A percentile compares a stretch with the other conserved stretches of the same genome.
phyloP scores from a whole-genome alignment of 2,329 filamentous ascomycete genomes.

The Fusarium verrucosum region DNA sequence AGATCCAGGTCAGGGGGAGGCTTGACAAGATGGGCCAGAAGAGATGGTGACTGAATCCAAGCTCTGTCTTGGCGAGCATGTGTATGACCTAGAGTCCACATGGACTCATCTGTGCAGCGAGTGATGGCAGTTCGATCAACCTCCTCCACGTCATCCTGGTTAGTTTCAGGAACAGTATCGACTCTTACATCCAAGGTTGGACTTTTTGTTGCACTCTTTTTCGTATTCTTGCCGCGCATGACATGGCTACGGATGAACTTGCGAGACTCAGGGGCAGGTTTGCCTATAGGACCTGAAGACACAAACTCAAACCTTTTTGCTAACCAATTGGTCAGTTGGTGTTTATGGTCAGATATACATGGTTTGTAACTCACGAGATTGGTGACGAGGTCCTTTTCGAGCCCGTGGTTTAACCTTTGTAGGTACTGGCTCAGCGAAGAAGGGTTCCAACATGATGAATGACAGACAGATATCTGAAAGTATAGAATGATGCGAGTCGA shows the following conservation, averaged over 20 bases:
- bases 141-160: not conserved
- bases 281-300: constrained; percentile 37
- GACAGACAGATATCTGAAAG: not conserved
- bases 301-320: constrained; percentile 45
- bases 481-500: not conserved
- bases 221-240: constrained; percentile 45
- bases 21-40: constrained; percentile 14
- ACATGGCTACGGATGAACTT: constrained; percentile 45
- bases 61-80: constrained; percentile 5
- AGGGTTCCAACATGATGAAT: constrained; percentile 24
- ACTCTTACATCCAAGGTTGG: not conserved
- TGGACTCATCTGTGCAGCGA: not conserved
- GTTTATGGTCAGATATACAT: not conserved
- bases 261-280: constrained; percentile 36
- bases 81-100: constrained; percentile 10
- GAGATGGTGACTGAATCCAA: constrained; percentile 29
- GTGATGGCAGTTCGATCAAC: not conserved
- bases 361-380: constrained; percentile 10
- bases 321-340: not conserved
- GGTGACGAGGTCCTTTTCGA: constrained; percentile 1
- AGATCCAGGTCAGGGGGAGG: constrained; percentile 31
- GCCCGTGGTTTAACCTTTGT: constrained; percentile 1
- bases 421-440: constrained; percentile 7
- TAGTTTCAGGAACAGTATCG: not conserved
- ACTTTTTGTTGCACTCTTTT: not conserved